These are phyloP conservation scores for Eleusine indica DNA, from an alignment of 176 grass and related monocot genomes.

Conservation along the genomic window DNA sequence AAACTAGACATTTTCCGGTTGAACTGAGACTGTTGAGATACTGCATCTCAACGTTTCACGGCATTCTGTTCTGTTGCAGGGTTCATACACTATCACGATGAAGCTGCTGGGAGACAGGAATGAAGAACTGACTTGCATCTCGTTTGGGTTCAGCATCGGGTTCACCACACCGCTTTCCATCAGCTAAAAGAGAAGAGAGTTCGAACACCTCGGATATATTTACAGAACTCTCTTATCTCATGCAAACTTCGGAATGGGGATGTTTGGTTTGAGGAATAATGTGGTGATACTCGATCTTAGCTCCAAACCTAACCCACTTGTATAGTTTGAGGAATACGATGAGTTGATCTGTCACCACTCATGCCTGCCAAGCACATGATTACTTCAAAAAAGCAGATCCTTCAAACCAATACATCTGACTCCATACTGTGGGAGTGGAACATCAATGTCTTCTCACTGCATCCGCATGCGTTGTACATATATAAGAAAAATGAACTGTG, in stretches of 20 bases:
- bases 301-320: not conserved
- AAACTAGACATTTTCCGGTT: not conserved
- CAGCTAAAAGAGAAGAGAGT: not conserved
- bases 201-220: not conserved
- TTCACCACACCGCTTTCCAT: conserved; percentile 33
- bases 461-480: not conserved
- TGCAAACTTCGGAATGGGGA: not conserved
- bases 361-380: not conserved
- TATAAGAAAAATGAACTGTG: not conserved
- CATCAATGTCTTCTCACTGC: not conserved
- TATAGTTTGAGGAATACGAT: not conserved
- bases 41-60: not conserved
- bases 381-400: not conserved
- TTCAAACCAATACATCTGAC: not conserved
- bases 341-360: not conserved
- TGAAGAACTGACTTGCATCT: conserved; percentile 71
- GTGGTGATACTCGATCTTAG: not conserved
- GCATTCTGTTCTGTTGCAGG: conserved; percentile 43
- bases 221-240: not conserved
- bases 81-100: conserved; percentile 85
- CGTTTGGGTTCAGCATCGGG: conserved; percentile 75
- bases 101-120: conserved; percentile 49
- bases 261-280: not conserved
- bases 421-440: not conserved
- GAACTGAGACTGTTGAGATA: not conserved